Evolutionary conservation across 495 filamentous ascomycete genomes (phyloP).

Genomic region (Penicillium manginii): DNA sequence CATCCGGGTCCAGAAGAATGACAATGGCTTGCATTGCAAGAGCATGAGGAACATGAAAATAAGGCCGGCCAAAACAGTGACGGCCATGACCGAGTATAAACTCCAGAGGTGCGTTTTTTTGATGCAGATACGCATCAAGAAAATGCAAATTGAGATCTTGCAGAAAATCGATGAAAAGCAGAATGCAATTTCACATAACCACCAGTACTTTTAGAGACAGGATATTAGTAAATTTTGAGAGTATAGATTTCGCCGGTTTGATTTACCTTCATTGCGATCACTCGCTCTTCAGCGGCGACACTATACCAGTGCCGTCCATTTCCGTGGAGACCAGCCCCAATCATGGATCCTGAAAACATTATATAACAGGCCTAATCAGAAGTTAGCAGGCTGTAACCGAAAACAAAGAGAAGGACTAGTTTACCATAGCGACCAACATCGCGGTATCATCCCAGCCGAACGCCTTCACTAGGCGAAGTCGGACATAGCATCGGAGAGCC

Average conservation of each 20-base stretch:
- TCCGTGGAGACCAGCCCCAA: background rate
- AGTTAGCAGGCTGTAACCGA: constrained; percentile 19
- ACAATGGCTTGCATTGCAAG: constrained; percentile 33
- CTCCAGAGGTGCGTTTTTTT: constrained; percentile 27
- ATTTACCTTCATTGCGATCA: constrained; percentile 18
- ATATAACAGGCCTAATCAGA: constrained; percentile 16
- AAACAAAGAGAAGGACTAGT: background rate
- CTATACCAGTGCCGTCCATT: constrained; percentile 8
- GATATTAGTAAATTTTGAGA: background rate
- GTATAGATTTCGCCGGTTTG: background rate
- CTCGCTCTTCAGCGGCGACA: constrained; percentile 12
- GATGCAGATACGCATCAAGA: constrained; percentile 46
- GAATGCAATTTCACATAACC: constrained; percentile 41
- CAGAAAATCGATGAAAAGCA: constrained; percentile 39
- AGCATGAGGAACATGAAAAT: constrained; percentile 33
- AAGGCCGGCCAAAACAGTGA: constrained; percentile 33
- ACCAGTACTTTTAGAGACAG: constrained; percentile 15
- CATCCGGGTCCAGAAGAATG: constrained; percentile 35
- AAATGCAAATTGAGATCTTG: constrained; percentile 45
- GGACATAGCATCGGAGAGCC: constrained; percentile 29
- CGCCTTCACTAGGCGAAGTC: constrained; percentile 21
- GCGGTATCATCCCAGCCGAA: constrained; percentile 38
- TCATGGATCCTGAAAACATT: constrained; percentile 3
- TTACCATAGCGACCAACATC: constrained; percentile 32
- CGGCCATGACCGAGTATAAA: constrained; percentile 36